A percentile compares a stretch with the other conserved stretches of the same genome.
Conservation (phyloP, 2,329 filamentous ascomycete species). For the Aspergillus piperis region DNA sequence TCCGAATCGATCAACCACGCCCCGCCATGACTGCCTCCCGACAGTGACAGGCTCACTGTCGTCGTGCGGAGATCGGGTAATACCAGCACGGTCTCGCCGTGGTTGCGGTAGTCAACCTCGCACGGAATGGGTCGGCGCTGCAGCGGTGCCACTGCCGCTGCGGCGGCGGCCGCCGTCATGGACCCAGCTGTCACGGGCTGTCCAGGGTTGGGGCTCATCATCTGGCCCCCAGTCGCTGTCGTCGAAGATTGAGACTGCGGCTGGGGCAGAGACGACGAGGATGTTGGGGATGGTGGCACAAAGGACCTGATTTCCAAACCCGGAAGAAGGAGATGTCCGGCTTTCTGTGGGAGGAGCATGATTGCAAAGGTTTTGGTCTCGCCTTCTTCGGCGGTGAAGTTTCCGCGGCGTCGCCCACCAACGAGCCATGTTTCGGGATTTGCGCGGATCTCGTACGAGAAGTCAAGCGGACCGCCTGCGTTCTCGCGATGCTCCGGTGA, state of each 20-base stretch:
- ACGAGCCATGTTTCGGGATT: conserved; percentile 79
- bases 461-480: conserved; percentile 61
- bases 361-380: conserved; percentile 62
- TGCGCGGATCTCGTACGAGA: conserved; percentile 79
- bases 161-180: not conserved
- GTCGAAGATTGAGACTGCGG: conserved; percentile 22
- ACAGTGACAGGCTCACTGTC: conserved; percentile 71
- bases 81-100: conserved; percentile 75
- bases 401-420: conserved; percentile 76
- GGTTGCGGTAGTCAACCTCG: conserved; percentile 78
- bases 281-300: conserved; percentile 43
- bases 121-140: conserved; percentile 53
- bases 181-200: conserved; percentile 14
- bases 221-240: conserved; percentile 11
- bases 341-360: conserved; percentile 75
- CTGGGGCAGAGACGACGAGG: conserved; percentile 9
- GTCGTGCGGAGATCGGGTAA: conserved; percentile 70
- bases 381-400: conserved; percentile 60
- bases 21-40: conserved; percentile 56
- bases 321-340: conserved; percentile 77
- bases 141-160: conserved; percentile 19
- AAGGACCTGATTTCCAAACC: conserved; percentile 72
- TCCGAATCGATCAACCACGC: conserved; percentile 68
- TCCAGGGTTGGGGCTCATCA: not conserved
- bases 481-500: conserved; percentile 33